Evolutionary conservation across 768 basidiomycete species (phyloP).

Genomic region (Tylopilus felleus): DNA sequence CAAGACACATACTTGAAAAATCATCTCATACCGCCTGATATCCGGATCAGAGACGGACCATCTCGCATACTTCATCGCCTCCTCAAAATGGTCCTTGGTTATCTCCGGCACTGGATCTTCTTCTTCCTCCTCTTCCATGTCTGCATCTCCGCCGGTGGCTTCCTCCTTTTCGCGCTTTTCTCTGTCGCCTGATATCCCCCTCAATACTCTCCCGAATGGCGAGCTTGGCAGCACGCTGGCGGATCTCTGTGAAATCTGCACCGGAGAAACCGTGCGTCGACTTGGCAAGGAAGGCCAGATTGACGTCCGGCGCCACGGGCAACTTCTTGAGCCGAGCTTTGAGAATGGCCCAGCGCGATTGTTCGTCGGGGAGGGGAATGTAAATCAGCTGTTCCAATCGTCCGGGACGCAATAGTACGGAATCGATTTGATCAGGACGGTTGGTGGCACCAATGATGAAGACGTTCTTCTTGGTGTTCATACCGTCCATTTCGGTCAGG

Average conservation of each 20-base stretch:
- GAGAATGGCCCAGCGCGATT: slow-evolving; percentile 87
- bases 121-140: slow-evolving; percentile 61
- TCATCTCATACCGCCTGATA: slow-evolving; percentile 98
- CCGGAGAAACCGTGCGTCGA: slow-evolving; percentile 97
- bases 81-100: slow-evolving; percentile 92
- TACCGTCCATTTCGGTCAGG: slow-evolving; percentile 97
- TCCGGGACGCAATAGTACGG: slow-evolving; percentile 91
- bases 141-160: slow-evolving; percentile 59
- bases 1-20: slow-evolving; percentile 64
- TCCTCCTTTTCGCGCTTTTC: slow-evolving; percentile 84
- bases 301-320: slow-evolving; percentile 80
- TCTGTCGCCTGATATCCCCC: slow-evolving; percentile 72
- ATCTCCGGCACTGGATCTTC: slow-evolving; percentile 92
- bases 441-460: slow-evolving; percentile 98
- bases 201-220: slow-evolving; percentile 96
- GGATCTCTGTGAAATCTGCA: slow-evolving; percentile 99
- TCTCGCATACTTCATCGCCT: slow-evolving; percentile 97
- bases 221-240: slow-evolving; percentile 94
- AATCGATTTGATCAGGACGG: slow-evolving; percentile 93
- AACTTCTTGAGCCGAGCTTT: slow-evolving; percentile 89
- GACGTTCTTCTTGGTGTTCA: slow-evolving; percentile 99
- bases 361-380: slow-evolving; percentile 96
- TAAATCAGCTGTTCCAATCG: slow-evolving; percentile 99
- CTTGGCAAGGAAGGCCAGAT: slow-evolving; percentile 85
- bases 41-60: slow-evolving; percentile 96